Percentiles rank a stretch among this genome's conserved stretches.
Evolutionary conservation across 441 rosid species (phyloP).

Genomic region (Monsonia emarginata): DNA sequence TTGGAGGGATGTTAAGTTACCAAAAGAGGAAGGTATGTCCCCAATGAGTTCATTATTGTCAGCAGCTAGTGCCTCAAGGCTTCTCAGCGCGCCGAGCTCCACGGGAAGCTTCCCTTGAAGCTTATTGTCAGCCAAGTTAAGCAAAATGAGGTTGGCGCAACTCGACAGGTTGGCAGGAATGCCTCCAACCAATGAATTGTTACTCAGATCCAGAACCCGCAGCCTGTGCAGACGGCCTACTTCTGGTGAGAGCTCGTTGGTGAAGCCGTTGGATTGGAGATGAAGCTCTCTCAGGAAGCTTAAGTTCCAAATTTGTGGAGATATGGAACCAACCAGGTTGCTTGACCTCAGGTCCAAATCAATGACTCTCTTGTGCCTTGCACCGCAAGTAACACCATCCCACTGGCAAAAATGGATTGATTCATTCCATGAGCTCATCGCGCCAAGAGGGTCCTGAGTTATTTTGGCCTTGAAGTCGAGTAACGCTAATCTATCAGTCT

Average conservation of each 20-base stretch:
- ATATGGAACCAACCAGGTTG: neutral
- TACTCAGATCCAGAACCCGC: neutral
- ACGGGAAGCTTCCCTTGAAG: neutral
- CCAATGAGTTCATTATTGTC: neutral
- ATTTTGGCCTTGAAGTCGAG: conserved; percentile 10
- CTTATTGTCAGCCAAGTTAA: neutral
- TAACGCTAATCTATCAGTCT: conserved; percentile 4
- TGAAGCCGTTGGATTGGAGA: conserved; percentile 6
- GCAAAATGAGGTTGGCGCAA: neutral
- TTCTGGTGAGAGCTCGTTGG: conserved; percentile 6
- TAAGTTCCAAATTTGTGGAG: conserved; percentile 9
- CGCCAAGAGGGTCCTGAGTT: neutral
- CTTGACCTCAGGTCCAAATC: neutral
- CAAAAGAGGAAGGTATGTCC: conserved; percentile 18
- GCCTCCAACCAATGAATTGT: conserved; percentile 12
- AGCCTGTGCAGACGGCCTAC: neutral
- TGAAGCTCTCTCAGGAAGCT: conserved; percentile 7
- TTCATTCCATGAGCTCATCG: conserved; percentile 12
- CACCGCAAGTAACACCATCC: conserved; percentile 4
- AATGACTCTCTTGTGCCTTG: neutral
- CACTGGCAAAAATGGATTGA: conserved; percentile 3
- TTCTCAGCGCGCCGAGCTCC: neutral
- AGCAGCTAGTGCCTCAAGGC: neutral
- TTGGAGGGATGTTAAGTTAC: conserved; percentile 10
- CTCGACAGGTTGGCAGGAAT: conserved; percentile 9